Evolutionary conservation across 495 filamentous ascomycete species (phyloP).

Genomic region (Mycothermus thermophilus): DNA sequence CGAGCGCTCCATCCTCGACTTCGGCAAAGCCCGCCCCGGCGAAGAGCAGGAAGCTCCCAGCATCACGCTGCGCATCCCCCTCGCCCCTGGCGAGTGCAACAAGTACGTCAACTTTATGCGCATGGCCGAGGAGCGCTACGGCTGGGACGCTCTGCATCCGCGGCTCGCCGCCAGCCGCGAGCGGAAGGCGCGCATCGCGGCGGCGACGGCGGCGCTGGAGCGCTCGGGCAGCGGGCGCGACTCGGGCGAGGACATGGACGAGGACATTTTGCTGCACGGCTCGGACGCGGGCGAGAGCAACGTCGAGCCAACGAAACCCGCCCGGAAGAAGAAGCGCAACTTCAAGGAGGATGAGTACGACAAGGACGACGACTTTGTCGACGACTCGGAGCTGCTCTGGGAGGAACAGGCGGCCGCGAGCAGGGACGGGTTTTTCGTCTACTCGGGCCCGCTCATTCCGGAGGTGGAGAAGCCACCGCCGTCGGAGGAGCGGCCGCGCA

Average conservation of each 20-base stretch:
- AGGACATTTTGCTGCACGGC: conserved; percentile 41
- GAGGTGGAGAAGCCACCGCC: conserved; percentile 75
- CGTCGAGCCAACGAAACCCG: conserved; percentile 52
- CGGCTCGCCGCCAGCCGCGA: conserved; percentile 71
- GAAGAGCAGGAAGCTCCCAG: conserved; percentile 49
- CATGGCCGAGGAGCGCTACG: conserved; percentile 83
- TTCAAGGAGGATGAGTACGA: conserved; percentile 94
- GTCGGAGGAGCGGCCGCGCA: conserved; percentile 61
- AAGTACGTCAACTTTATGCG: conserved; percentile 92
- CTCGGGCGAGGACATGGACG: conserved; percentile 60
- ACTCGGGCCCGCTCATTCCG: conserved; percentile 69
- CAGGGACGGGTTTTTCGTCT: conserved; percentile 84
- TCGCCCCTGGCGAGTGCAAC: conserved; percentile 59
- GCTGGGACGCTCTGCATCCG: conserved; percentile 86
- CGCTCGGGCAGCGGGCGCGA: conserved; percentile 58
- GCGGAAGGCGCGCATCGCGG: conserved; percentile 67
- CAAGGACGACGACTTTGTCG: conserved; percentile 92
- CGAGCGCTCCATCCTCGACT: conserved; percentile 38
- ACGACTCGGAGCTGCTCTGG: conserved; percentile 91
- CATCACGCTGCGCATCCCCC: conserved; percentile 68
- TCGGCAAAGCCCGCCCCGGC: conserved; percentile 34
- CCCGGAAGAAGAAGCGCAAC: conserved; percentile 55
- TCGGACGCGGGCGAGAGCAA: conserved; percentile 57
- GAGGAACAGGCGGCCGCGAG: conserved; percentile 89
- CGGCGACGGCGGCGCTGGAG: conserved; percentile 69